phyloP scores from a whole-genome alignment of 1,284 basidiomycete species.

The Ceratobasidium sp. region DNA sequence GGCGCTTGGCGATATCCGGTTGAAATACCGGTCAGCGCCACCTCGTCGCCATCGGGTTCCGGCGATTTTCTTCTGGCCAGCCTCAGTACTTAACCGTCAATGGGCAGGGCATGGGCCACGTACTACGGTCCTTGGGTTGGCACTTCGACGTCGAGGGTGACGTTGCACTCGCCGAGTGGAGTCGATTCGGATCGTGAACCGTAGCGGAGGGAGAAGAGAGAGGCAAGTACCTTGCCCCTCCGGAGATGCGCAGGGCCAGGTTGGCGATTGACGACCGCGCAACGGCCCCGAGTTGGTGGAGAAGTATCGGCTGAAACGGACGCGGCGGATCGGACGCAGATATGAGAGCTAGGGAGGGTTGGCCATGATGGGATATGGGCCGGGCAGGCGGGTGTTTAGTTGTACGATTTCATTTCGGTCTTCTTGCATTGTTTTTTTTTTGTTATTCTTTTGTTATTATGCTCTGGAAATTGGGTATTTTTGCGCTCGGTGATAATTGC shows the following conservation, averaged over 20 bases:
- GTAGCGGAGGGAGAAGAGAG: neutral
- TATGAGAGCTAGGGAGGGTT: too few relatives aligned
- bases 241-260: neutral
- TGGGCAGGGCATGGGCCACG: neutral
- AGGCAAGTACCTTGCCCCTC: neutral
- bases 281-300: conserved; percentile 22
- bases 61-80: neutral
- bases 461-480: too few relatives aligned
- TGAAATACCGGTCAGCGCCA: conserved; percentile 5
- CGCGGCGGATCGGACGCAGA: too few relatives aligned
- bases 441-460: too few relatives aligned
- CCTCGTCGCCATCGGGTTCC: neutral
- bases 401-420: too few relatives aligned
- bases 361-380: too few relatives aligned
- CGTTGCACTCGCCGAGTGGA: neutral
- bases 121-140: conserved; percentile 17
- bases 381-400: too few relatives aligned
- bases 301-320: conserved; percentile 19
- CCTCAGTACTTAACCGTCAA: neutral
- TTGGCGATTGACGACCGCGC: conserved; percentile 7
- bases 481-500: too few relatives aligned
- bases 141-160: neutral
- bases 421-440: too few relatives aligned
- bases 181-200: neutral
- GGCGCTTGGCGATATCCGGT: conserved; percentile 33